Base-by-base conservation (phyloP, 2,329 filamentous ascomycete genomes). In the Curvularia sp. region DNA sequence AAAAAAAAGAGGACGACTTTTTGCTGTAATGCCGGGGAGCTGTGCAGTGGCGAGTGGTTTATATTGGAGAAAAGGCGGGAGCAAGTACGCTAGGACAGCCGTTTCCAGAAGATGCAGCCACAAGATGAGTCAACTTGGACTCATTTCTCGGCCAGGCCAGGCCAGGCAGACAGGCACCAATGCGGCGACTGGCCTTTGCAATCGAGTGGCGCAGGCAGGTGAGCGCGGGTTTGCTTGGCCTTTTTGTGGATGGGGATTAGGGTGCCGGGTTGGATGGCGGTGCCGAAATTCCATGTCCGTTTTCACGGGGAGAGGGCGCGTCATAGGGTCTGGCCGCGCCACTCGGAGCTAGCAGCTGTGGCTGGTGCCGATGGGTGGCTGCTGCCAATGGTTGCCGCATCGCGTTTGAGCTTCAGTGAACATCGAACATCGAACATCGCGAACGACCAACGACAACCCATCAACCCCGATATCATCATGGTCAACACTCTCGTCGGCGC, bases 401-500 rank as follows among this genome's bases (percentile, higher is more conserved):
- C 54, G 49, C 60, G 57, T 55, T 53, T 49, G 49, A 66, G 63
- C 63, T 65, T 55, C 57, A 50, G 43, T 15, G 43, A 46, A 21
- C 43, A 36, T 36, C 34, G 43, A 46, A 21, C 43, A 36, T 36
- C 34, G 34, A n/a, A n/a, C 34, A 52, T 57, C 52, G 55, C 49
- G 50, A 18, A 49, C 47, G 32, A 45, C 43, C 47, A 49, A 51
- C 60, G 42, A 58, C 39, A 59, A 64, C 59, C 55, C 59, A 60
- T 57, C 52, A 38, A 32, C 55, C n/a, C 45, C 57, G 53, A 51
- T 57, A 60, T 62, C 58, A 71, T 59, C 66, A 77, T 77, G 74
- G 80, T 68, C 50, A 82, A 83, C 78, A 75, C 78, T 73, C 74
- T 73, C 58, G 67, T 82, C 47, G 76, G 79, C 68, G 78, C 81